Evolutionary conservation across 768 basidiomycete species (phyloP), one percentile per base, ranked within the genome.

Genomic region (Termitomyces sp.): DNA sequence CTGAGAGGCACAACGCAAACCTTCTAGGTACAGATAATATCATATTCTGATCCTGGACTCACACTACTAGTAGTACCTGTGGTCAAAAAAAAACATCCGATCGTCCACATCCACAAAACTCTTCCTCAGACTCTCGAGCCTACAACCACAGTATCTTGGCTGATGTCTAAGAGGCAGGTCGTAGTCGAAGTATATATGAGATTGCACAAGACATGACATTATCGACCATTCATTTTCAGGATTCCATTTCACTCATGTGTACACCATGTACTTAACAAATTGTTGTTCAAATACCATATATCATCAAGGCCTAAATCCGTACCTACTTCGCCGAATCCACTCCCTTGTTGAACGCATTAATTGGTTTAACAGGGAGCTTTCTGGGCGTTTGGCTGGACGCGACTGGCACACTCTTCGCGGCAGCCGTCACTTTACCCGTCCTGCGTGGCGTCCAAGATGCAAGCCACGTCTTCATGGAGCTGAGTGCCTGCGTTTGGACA

Each of bases 391-490:
- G 32, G 4, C 5, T n/a, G 7, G 32, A 15, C 3, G 22, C 9
- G 4, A 47, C 46, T 0, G 46, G 46, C 15, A 22, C 18, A 22
- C 46, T 47, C 46, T 22, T 23, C 9, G 32, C 9, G 22, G 46
- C 46, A 47, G 46, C 22, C 4, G 46, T 47, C n/a, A 12, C 46
- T 47, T 33, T 23, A 16, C 22, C 22, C 23, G 22, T 48, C 33
- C 10, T 18, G 9, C n/a, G 13, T 16, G 47, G 47, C 15, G 36
- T 7, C 35, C 35, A 49, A 16, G 71, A 68, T n/a, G 71, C 62
- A 22, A 88, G 73, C 86, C 86, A 89, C 2, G 49, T 65, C 60
- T 77, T 76, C 66, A 88, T 83, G 22, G 75, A 72, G 16, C 70
- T 66, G n/a, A 89, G 70, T 0, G 70, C 84, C 40, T 81, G 67